These are phyloP conservation scores for Termitomyces sp. DNA, from an alignment of 1,284 basidiomycete genomes.

Conservation along the genomic window DNA sequence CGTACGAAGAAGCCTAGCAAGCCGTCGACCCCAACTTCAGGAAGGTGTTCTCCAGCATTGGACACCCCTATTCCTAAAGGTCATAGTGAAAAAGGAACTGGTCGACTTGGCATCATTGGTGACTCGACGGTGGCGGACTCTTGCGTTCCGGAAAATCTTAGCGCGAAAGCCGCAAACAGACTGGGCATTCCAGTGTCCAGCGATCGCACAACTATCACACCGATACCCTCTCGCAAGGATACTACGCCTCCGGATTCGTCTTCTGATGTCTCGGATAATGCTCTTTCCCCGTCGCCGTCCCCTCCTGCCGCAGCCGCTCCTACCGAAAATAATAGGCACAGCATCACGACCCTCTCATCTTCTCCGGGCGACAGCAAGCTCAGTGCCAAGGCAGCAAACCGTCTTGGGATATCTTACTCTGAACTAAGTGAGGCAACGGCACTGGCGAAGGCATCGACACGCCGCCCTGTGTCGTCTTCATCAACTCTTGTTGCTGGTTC, in stretches of 20 bases:
- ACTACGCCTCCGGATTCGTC: conserved; percentile 1
- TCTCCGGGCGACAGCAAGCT: conserved; percentile 16
- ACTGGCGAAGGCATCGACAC: conserved; percentile 15
- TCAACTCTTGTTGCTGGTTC: conserved; percentile 16
- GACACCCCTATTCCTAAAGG: conserved; percentile 22
- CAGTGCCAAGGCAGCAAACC: conserved; percentile 40
- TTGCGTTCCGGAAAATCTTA: conserved; percentile 15
- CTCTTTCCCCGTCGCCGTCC: not conserved
- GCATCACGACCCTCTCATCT: not conserved
- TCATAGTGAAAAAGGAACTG: conserved; percentile 36
- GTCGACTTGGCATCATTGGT: conserved; percentile 31
- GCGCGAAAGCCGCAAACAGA: conserved; percentile 20
- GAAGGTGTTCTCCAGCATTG: not conserved
- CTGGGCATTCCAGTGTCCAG: conserved; percentile 19
- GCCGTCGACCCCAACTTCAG: conserved; percentile 3
- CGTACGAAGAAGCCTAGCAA: conserved; percentile 19
- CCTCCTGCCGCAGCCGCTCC: not conserved
- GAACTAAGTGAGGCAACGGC: conserved; percentile 28
- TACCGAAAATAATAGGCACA: not conserved
- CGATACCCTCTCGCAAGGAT: not conserved
- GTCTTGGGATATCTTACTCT: conserved; percentile 38
- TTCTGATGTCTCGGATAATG: not conserved
- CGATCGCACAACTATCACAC: conserved; percentile 1
- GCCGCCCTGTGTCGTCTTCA: conserved; percentile 19
- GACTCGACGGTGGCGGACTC: conserved; percentile 5